A percentile compares a stretch with the other conserved stretches of the same genome.
Conservation (phyloP, 176 grass and related monocot species). For the Raddia guianensis region DNA sequence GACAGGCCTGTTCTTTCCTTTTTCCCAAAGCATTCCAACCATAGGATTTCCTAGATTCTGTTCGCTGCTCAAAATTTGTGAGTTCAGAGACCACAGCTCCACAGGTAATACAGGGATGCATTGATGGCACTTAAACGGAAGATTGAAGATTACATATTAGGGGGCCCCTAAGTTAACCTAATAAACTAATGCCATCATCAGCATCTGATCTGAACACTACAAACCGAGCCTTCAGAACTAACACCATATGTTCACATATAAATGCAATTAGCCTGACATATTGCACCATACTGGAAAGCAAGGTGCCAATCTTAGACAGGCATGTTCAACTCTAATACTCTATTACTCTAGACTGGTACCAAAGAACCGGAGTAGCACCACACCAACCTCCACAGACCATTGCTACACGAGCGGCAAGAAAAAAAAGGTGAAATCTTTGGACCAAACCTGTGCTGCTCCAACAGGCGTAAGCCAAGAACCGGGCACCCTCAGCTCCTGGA, state of each 20-base stretch:
- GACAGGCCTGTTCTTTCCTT: not conserved
- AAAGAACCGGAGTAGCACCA: not conserved
- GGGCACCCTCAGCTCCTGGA: slow-evolving; percentile 78
- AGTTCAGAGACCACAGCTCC: not conserved
- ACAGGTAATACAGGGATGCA: not conserved
- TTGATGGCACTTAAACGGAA: not conserved
- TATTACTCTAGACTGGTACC: not conserved
- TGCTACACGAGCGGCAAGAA: not conserved
- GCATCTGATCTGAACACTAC: not conserved
- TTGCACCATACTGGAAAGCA: not conserved
- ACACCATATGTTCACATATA: no score
- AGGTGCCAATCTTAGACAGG: not conserved
- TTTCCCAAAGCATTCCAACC: not conserved
- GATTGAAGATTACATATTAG: not conserved
- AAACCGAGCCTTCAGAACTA: not conserved
- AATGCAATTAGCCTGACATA: not conserved
- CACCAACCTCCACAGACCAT: not conserved
- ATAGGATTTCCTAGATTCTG: not conserved
- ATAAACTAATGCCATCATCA: no score
- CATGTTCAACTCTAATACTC: not conserved
- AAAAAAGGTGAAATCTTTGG: not conserved
- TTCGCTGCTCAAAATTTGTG: not conserved
- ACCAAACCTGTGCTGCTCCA: slow-evolving; percentile 56
- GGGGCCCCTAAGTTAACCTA: not conserved
- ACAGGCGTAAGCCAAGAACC: slow-evolving; percentile 57